A percentile compares a stretch with the other conserved stretches of the same genome.
Evolutionary conservation across 805 yeast species (phyloP).

Genomic region (Starmerella apis): DNA sequence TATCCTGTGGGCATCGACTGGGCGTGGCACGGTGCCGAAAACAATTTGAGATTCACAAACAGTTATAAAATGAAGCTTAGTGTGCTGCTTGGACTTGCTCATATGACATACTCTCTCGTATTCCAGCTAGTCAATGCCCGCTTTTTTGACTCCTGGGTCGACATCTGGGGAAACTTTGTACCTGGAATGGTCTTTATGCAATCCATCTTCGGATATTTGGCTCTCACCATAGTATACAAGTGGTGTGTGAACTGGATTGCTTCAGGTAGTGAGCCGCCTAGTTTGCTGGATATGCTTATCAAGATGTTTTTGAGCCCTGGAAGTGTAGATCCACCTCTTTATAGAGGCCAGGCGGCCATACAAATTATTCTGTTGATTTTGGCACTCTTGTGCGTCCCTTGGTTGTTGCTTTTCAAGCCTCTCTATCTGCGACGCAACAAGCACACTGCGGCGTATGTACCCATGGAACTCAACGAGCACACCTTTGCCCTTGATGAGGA

Average conservation of each 20-base stretch:
- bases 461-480: constrained; percentile 30
- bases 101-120: constrained; percentile 81
- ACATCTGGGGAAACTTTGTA: constrained; percentile 80
- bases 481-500: constrained; percentile 30
- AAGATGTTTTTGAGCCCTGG: constrained; percentile 95
- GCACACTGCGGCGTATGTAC: constrained; percentile 38
- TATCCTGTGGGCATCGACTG: constrained; percentile 85
- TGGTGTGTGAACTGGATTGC: constrained; percentile 91
- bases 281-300: constrained; percentile 86
- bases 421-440: constrained; percentile 51
- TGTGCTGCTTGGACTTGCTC: constrained; percentile 84
- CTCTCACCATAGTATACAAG: constrained; percentile 77
- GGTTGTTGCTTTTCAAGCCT: constrained; percentile 81
- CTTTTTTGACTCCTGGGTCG: constrained; percentile 60
- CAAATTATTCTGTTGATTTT: constrained; percentile 61
- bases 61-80: constrained; percentile 97
- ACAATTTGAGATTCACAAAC: constrained; percentile 76
- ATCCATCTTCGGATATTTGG: constrained; percentile 86
- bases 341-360: constrained; percentile 64
- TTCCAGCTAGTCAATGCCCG: constrained; percentile 74
- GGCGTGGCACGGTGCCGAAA: constrained; percentile 97
- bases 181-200: constrained; percentile 95
- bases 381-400: constrained; percentile 86
- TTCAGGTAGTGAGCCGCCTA: constrained; percentile 74
- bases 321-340: constrained; percentile 63